phyloP scores from a whole-genome alignment of 352 stramenopile species.

The Phytophthora pini region DNA sequence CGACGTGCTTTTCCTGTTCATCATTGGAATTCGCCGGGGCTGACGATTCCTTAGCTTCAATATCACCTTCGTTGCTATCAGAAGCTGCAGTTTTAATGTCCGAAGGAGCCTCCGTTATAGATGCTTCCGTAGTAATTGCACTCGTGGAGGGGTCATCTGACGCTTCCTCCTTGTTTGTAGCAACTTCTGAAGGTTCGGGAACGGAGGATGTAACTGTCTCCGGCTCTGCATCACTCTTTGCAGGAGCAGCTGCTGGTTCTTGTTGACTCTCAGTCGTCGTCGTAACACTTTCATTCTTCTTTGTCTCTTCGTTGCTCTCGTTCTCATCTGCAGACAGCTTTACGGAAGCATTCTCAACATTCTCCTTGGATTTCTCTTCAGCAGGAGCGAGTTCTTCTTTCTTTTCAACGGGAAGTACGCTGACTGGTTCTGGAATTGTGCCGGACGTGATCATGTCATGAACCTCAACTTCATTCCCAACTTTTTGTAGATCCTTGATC shows the following conservation, averaged over 20 bases:
- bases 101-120: slow-evolving; percentile 1
- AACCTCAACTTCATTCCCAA: slow-evolving; percentile 38
- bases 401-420: neutral
- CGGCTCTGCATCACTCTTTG: slow-evolving; percentile 4
- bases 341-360: neutral
- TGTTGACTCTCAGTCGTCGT: neutral
- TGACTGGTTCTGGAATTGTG: slow-evolving; percentile 31
- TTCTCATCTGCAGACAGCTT: neutral
- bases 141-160: slow-evolving; percentile 4
- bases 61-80: slow-evolving; percentile 6
- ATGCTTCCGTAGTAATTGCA: slow-evolving; percentile 2
- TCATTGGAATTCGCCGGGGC: slow-evolving; percentile 4
- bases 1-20: neutral
- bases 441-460: slow-evolving; percentile 44
- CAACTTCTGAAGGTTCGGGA: neutral
- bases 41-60: slow-evolving; percentile 2
- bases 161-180: neutral
- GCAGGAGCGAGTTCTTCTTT: neutral
- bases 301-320: slow-evolving; percentile 7
- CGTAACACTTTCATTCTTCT: neutral
- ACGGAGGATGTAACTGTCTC: slow-evolving; percentile 6
- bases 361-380: slow-evolving; percentile 10
- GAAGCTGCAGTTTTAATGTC: slow-evolving; percentile 6
- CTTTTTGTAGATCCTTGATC: slow-evolving; percentile 51
- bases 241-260: neutral